Conservation (phyloP, 495 filamentous ascomycete species). For the Penicillium herquei region DNA sequence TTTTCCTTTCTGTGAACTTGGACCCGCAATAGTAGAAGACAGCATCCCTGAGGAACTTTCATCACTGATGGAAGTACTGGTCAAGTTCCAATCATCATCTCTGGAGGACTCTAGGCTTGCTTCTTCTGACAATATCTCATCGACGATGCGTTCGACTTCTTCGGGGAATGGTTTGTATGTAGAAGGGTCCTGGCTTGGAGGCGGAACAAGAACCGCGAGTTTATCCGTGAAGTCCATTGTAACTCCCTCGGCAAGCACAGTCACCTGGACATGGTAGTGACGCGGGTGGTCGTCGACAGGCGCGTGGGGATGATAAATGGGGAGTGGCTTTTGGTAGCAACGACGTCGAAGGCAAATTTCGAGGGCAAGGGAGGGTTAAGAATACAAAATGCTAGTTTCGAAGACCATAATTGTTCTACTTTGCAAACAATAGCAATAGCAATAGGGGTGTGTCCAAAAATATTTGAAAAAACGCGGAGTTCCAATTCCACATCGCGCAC, state of each 20-base stretch:
- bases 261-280: no score
- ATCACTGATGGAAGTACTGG: background rate
- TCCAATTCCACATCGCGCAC: background rate
- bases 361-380: no score
- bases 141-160: conserved; percentile 12
- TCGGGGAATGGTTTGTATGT: conserved; percentile 21
- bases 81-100: conserved; percentile 7
- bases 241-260: background rate
- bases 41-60: background rate
- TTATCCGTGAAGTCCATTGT: conserved; percentile 7
- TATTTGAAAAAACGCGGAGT: background rate
- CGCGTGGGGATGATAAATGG: no score
- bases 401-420: no score
- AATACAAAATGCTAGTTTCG: no score
- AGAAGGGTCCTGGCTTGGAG: conserved; percentile 17
- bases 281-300: no score
- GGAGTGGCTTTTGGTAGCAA: no score
- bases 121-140: conserved; percentile 29
- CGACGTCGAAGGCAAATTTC: no score
- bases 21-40: background rate
- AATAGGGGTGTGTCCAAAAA: no score
- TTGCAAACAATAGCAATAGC: no score
- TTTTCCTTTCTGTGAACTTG: background rate
- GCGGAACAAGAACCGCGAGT: conserved; percentile 21
- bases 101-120: conserved; percentile 20